Evolutionary conservation across 192 early-diverging fungal genomes (phyloP).

Genomic region (Chytriomyces sp.): DNA sequence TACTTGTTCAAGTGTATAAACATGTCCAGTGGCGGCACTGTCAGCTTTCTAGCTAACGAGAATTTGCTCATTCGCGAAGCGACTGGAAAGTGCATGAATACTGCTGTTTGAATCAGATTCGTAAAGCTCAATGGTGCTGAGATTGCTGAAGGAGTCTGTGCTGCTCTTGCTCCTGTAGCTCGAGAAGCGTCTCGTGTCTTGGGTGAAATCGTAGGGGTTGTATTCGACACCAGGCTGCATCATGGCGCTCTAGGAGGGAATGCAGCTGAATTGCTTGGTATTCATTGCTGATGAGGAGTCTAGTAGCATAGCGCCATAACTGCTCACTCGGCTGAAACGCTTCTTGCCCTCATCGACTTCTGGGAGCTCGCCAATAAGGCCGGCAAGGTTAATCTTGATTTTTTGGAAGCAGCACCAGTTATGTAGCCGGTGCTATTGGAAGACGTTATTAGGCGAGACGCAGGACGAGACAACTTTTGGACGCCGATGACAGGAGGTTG

Average conservation of each 20-base stretch:
- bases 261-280: neutral
- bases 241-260: too few species aligned
- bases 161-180: neutral
- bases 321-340: neutral
- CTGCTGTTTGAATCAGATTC: neutral
- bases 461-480: neutral
- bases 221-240: too few species aligned
- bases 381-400: neutral
- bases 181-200: neutral
- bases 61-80: conserved; percentile 1
- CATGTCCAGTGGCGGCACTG: neutral
- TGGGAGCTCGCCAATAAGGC: conserved; percentile 8
- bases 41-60: conserved; percentile 7
- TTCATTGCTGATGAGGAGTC: neutral
- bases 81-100: neutral
- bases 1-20: conserved; percentile 9
- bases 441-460: neutral
- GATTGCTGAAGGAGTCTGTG: neutral
- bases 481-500: conserved; percentile 9
- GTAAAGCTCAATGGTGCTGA: neutral
- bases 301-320: neutral
- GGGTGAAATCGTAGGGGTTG: too few species aligned
- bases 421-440: neutral
- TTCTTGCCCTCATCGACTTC: neutral
- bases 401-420: neutral